phyloP scores from a whole-genome alignment of 202 grass and related monocot genomes.

The Sporobolus alterniflorus region DNA sequence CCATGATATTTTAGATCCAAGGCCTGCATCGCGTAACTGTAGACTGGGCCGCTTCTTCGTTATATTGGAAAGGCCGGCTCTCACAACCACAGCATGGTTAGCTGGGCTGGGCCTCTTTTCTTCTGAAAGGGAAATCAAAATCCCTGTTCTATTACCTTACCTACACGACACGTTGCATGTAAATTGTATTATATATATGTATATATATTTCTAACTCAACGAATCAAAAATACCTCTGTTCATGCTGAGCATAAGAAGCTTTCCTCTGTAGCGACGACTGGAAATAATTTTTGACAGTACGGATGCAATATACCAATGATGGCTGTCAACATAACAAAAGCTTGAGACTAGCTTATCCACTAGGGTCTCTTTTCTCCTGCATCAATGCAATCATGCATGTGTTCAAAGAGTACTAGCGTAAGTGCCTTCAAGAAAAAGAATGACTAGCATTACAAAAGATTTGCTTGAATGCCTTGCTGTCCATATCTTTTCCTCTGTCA shows the following conservation, averaged over 20 bases:
- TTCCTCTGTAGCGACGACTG: background rate
- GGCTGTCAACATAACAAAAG: background rate
- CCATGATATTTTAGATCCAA: background rate
- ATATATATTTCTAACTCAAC: no score
- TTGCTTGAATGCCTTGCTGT: slow-evolving; percentile 17
- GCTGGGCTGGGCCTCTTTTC: no score
- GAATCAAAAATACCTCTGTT: no score
- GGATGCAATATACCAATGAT: background rate
- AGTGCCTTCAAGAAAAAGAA: background rate
- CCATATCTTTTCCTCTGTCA: slow-evolving; percentile 4
- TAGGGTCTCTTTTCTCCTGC: slow-evolving; percentile 4
- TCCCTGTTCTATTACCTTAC: background rate
- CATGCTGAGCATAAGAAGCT: background rate
- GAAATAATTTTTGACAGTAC: background rate
- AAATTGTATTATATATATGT: background rate
- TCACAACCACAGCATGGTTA: background rate
- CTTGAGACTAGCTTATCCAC: slow-evolving; percentile 45
- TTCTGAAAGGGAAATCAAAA: no score
- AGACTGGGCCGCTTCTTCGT: background rate
- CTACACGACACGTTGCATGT: background rate
- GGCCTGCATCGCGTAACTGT: background rate
- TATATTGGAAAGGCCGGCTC: background rate
- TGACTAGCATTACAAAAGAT: background rate
- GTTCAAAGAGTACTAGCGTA: slow-evolving; percentile 1
- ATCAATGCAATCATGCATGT: no score